Conservation (phyloP, 768 basidiomycete genomes). For the Russula griseocarnosa region DNA sequence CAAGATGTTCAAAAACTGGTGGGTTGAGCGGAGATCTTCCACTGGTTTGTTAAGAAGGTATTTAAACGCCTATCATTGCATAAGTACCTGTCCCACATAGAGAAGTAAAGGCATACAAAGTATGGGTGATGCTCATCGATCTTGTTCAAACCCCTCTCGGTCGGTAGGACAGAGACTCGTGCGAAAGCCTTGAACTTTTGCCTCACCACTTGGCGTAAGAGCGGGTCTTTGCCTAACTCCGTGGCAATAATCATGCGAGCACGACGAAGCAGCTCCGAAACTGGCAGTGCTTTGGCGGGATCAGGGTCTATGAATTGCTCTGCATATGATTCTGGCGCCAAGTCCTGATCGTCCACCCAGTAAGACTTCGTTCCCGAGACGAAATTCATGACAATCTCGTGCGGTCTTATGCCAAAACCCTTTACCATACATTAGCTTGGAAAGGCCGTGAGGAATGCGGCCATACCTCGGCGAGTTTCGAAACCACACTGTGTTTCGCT, state of each 20-base stretch:
- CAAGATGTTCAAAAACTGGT: slow-evolving; percentile 89
- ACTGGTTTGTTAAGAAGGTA: slow-evolving; percentile 82
- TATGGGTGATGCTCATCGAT: slow-evolving; percentile 72
- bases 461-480: slow-evolving; percentile 73
- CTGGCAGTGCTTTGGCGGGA: slow-evolving; percentile 49
- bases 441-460: slow-evolving; percentile 8
- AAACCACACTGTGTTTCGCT: slow-evolving; percentile 72
- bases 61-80: slow-evolving; percentile 76
- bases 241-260: slow-evolving; percentile 83
- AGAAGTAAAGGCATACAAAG: slow-evolving; percentile 47
- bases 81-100: neutral
- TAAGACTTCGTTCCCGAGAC: slow-evolving; percentile 53
- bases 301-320: slow-evolving; percentile 81
- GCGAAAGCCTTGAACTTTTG: slow-evolving; percentile 71
- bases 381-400: slow-evolving; percentile 85
- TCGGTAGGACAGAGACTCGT: slow-evolving; percentile 74
- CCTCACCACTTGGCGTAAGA: slow-evolving; percentile 75
- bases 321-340: slow-evolving; percentile 75
- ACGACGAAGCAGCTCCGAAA: slow-evolving; percentile 66
- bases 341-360: slow-evolving; percentile 76
- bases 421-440: slow-evolving; percentile 33
- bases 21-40: slow-evolving; percentile 57
- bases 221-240: slow-evolving; percentile 90
- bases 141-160: slow-evolving; percentile 77
- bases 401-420: slow-evolving; percentile 81